Conservation (phyloP, 768 basidiomycete species). For the Russula foetens region DNA sequence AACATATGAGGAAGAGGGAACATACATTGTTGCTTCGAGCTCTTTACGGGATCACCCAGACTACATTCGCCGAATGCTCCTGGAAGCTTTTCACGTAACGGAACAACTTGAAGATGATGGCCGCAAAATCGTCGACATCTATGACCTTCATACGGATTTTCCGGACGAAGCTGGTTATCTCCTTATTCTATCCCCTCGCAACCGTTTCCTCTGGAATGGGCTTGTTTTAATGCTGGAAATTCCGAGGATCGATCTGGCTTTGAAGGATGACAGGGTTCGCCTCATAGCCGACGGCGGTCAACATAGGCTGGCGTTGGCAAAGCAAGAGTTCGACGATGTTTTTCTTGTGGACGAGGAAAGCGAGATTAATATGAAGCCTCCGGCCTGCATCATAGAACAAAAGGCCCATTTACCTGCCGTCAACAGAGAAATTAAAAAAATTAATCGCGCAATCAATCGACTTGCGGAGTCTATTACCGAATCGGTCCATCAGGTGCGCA, state of each 20-base stretch:
- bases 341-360: slow-evolving; percentile 57
- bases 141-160: slow-evolving; percentile 42
- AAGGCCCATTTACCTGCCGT: slow-evolving; percentile 89
- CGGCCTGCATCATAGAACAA: slow-evolving; percentile 46
- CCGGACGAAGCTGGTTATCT: slow-evolving; percentile 66
- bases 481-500: slow-evolving; percentile 81
- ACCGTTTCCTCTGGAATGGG: slow-evolving; percentile 88
- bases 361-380: slow-evolving; percentile 28
- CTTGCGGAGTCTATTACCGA: slow-evolving; percentile 90
- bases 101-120: slow-evolving; percentile 49
- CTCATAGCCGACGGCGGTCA: slow-evolving; percentile 87
- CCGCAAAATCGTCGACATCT: slow-evolving; percentile 35
- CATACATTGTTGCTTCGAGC: slow-evolving; percentile 80
- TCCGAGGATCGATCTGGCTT: slow-evolving; percentile 69
- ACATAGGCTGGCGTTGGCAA: slow-evolving; percentile 64
- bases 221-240: slow-evolving; percentile 71
- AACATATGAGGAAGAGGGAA: slow-evolving; percentile 78
- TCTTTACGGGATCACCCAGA: slow-evolving; percentile 70
- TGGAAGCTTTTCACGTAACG: slow-evolving; percentile 76
- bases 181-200: slow-evolving; percentile 77
- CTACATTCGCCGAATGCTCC: slow-evolving; percentile 68
- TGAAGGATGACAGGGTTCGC: slow-evolving; percentile 84
- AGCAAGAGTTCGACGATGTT: slow-evolving; percentile 63
- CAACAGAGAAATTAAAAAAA: slow-evolving; percentile 84
- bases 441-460: slow-evolving; percentile 80